Percentiles rank a stretch among this genome's conserved stretches.
Evolutionary conservation across 1,139 yeast species (phyloP).

Genomic region (Yarrowia galli): DNA sequence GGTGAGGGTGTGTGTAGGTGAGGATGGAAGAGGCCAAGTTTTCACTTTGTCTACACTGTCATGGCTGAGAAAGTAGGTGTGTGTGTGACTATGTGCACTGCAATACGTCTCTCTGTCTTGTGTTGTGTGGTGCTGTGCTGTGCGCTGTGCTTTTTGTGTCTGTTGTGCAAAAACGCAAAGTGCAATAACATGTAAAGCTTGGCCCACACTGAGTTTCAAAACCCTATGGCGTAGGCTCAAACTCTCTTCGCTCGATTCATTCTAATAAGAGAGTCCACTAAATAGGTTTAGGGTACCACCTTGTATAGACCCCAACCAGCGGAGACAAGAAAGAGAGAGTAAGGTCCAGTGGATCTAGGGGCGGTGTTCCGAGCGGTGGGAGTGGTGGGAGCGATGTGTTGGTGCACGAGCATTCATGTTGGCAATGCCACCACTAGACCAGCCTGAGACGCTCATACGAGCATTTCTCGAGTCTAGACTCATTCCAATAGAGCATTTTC

Average conservation of each 20-base stretch:
- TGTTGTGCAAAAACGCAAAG: conserved; percentile 35
- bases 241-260: conserved; percentile 10
- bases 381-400: too few relatives aligned
- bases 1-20: neutral
- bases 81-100: conserved; percentile 20
- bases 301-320: conserved; percentile 14
- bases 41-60: conserved; percentile 30
- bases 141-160: conserved; percentile 37
- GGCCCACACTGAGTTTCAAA: conserved; percentile 11
- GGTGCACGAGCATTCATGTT: too few relatives aligned
- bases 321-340: conserved; percentile 22
- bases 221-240: conserved; percentile 25
- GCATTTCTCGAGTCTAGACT: too few relatives aligned
- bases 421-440: too few relatives aligned
- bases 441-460: too few relatives aligned
- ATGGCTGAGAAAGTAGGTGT: conserved; percentile 35
- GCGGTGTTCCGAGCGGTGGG: neutral
- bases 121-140: conserved; percentile 37
- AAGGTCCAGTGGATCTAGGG: conserved; percentile 21
- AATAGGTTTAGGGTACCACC: conserved; percentile 31
- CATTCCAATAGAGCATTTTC: too few relatives aligned
- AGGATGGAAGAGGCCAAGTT: conserved; percentile 14
- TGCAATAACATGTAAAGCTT: conserved; percentile 20
- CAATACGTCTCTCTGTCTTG: conserved; percentile 27
- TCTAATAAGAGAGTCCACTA: conserved; percentile 24